Evolutionary conservation across 2,329 filamentous ascomycete genomes (phyloP).

Genomic region (Epicoccum sorghinum): DNA sequence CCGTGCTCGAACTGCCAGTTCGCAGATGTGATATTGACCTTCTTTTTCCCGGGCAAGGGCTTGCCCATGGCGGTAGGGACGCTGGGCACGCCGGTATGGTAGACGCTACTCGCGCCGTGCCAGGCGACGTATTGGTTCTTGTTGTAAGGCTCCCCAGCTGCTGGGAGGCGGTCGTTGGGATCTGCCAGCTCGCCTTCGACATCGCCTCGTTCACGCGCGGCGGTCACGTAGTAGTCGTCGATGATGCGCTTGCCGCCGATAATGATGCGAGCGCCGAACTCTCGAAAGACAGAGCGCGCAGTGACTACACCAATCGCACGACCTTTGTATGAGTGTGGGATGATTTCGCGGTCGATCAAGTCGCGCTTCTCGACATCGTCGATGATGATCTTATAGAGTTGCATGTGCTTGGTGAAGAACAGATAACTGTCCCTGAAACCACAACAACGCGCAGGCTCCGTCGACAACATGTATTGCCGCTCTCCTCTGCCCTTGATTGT

Average conservation of each 20-base stretch:
- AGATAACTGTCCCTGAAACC: conserved; percentile 98
- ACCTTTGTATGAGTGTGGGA: conserved; percentile 98
- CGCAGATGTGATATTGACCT: conserved; percentile 85
- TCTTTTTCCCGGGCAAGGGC: conserved; percentile 74
- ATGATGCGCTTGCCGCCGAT: conserved; percentile 85
- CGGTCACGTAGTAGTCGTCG: conserved; percentile 87
- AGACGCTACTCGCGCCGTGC: conserved; percentile 96
- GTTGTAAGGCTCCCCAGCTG: conserved; percentile 87
- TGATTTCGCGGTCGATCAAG: conserved; percentile 92
- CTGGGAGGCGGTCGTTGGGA: conserved; percentile 79
- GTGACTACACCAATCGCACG: conserved; percentile 96
- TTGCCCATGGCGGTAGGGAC: conserved; percentile 79
- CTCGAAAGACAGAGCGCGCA: conserved; percentile 92
- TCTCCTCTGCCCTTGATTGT: conserved; percentile 83
- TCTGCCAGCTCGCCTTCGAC: conserved; percentile 91
- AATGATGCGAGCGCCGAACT: conserved; percentile 93
- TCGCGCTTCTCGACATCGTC: conserved; percentile 97
- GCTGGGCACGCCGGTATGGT: conserved; percentile 80
- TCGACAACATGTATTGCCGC: conserved; percentile 96
- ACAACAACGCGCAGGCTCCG: conserved; percentile 93
- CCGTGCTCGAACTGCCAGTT: conserved; percentile 99
- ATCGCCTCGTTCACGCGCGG: conserved; percentile 75
- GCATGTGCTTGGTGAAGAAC: conserved; percentile 97
- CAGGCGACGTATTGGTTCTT: conserved; percentile 98
- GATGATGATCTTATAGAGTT: conserved; percentile 97